These are phyloP conservation scores for Aspergillus novofumigatus DNA, from an alignment of 2,329 filamentous ascomycete species.

Conservation along the genomic window DNA sequence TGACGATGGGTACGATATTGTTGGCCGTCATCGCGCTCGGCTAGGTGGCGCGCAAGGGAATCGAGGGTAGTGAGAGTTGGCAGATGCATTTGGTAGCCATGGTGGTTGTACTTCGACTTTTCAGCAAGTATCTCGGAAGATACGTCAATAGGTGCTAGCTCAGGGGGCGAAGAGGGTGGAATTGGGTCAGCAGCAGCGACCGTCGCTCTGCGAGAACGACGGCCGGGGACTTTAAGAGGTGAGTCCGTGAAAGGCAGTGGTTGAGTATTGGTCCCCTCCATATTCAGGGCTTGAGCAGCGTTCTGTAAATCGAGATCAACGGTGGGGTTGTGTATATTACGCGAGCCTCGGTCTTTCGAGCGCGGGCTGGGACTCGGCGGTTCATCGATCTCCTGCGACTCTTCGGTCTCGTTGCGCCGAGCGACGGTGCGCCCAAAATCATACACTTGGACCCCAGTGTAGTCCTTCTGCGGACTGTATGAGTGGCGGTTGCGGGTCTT, in stretches of 20 bases:
- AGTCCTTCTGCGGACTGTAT: constrained; percentile 25
- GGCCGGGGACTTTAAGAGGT: constrained; percentile 12
- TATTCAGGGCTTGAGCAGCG: constrained; percentile 17
- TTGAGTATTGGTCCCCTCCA: constrained; percentile 27
- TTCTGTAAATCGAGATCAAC: constrained; percentile 22
- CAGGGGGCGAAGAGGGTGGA: constrained; percentile 31
- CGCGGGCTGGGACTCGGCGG: constrained; percentile 34
- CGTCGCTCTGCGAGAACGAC: constrained; percentile 9
- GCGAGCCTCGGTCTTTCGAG: constrained; percentile 26
- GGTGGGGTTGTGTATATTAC: constrained; percentile 15
- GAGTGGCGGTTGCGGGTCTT: constrained; percentile 18
- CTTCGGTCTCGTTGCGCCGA: constrained; percentile 19
- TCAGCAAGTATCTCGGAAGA: constrained; percentile 14
- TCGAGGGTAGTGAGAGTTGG: constrained; percentile 24
- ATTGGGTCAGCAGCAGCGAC: constrained; percentile 12
- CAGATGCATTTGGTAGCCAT: constrained; percentile 20
- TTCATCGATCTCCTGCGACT: constrained; percentile 27
- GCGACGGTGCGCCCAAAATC: constrained; percentile 22
- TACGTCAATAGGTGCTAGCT: constrained; percentile 21
- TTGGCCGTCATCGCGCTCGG: constrained; percentile 15
- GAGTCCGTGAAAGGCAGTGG: constrained; percentile 18
- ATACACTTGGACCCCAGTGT: constrained; percentile 26
- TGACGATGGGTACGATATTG: constrained; percentile 18
- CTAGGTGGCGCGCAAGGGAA: constrained; percentile 19
- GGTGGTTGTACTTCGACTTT: constrained; percentile 19